Evolutionary conservation across 2,329 filamentous ascomycete genomes (phyloP).

Genomic region (Cercospora beticola): DNA sequence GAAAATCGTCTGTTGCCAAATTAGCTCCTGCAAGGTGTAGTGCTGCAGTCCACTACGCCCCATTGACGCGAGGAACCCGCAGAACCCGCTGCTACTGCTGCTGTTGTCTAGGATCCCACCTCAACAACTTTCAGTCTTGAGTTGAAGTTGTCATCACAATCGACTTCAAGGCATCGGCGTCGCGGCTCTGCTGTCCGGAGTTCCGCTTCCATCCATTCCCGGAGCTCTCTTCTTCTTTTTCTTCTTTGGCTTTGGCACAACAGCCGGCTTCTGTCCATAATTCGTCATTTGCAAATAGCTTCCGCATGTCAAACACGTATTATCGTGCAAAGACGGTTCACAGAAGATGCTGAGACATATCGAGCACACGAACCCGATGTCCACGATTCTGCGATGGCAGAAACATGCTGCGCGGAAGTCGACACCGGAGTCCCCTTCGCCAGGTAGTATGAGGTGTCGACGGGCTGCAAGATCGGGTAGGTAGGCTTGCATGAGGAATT

Average conservation of each 20-base stretch:
- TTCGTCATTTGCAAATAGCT: constrained; percentile 73
- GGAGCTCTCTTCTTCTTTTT: constrained; percentile 53
- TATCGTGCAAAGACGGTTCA: constrained; percentile 56
- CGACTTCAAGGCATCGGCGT: constrained; percentile 31
- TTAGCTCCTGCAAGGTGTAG: neutral
- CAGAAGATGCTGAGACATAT: constrained; percentile 96
- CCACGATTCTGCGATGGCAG: constrained; percentile 87
- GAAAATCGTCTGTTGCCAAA: neutral
- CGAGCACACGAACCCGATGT: constrained; percentile 92
- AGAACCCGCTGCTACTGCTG: neutral
- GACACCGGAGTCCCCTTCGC: constrained; percentile 68
- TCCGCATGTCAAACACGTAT: constrained; percentile 79
- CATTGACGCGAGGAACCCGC: neutral
- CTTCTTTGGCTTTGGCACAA: constrained; percentile 77
- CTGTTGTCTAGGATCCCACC: neutral
- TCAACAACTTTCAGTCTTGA: neutral
- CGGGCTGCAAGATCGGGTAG: constrained; percentile 68
- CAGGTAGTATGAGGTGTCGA: constrained; percentile 70
- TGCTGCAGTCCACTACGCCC: neutral
- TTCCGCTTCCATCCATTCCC: constrained; percentile 46
- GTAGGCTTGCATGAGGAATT: constrained; percentile 94
- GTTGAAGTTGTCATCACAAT: neutral
- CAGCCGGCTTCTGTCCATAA: constrained; percentile 74
- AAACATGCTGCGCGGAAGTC: constrained; percentile 99
- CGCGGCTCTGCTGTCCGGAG: constrained; percentile 32